Percentiles rank a stretch among this genome's conserved stretches.
These are phyloP conservation scores for Salicornia ramosissima DNA, from an alignment of 148 eudicot species.

Conservation along the genomic window DNA sequence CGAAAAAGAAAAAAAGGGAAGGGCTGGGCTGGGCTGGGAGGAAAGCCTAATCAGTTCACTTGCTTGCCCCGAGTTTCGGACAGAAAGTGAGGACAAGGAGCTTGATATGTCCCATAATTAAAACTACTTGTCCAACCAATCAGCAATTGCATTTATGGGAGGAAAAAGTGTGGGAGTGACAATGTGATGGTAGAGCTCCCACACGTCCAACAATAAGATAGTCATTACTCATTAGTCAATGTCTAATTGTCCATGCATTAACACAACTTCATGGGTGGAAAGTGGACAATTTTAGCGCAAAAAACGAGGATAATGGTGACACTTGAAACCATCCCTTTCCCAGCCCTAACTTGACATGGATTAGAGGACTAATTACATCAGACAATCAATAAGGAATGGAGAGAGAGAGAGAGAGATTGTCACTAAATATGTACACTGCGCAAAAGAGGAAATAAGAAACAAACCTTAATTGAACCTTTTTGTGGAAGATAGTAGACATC, in stretches of 20 bases:
- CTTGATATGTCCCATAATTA: not conserved
- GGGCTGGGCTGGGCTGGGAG: too few relatives aligned
- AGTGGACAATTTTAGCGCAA: not conserved
- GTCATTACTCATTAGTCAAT: too few relatives aligned
- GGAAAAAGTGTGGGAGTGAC: not conserved
- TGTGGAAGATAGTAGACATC: conserved; percentile 94
- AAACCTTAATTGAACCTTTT: conserved; percentile 80
- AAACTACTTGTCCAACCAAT: not conserved
- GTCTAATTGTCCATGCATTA: not conserved
- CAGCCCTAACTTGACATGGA: too few relatives aligned
- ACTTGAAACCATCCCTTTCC: not conserved
- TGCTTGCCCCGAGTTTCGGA: not conserved
- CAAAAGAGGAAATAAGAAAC: not conserved
- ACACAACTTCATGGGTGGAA: not conserved
- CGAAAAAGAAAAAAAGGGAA: not conserved
- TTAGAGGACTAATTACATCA: too few relatives aligned
- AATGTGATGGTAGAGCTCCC: not conserved
- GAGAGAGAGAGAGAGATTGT: not conserved
- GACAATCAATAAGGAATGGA: too few relatives aligned
- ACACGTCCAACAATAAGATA: not conserved
- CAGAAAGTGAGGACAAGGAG: not conserved
- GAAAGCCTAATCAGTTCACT: not conserved
- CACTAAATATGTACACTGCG: not conserved
- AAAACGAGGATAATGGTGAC: not conserved
- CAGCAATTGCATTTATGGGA: not conserved